A percentile compares a stretch with the other conserved stretches of the same genome.
These are phyloP conservation scores for Xerocomus minutiporus DNA, from an alignment of 1,284 basidiomycete species.

Conservation along the genomic window DNA sequence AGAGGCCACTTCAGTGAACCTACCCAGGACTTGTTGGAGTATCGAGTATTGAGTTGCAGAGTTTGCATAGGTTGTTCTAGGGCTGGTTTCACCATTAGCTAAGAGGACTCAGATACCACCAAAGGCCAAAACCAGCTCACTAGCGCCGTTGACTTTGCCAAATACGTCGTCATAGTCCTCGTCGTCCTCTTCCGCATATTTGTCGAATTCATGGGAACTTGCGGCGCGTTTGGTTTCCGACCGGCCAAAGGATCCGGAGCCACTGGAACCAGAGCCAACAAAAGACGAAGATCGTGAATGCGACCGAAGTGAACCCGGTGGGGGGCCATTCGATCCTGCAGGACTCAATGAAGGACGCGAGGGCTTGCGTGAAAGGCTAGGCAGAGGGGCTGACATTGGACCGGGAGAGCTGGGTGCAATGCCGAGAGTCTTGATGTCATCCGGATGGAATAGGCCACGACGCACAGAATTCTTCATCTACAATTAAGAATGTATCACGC, in stretches of 20 bases:
- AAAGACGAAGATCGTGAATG: slow-evolving; percentile 59
- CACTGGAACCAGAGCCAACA: slow-evolving; percentile 37
- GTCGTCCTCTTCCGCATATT: slow-evolving; percentile 80
- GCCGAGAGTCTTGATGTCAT: slow-evolving; percentile 77
- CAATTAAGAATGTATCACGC: background rate
- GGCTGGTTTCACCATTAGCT: slow-evolving; percentile 34
- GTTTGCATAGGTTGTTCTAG: slow-evolving; percentile 62
- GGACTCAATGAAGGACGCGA: slow-evolving; percentile 47
- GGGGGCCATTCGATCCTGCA: slow-evolving; percentile 25
- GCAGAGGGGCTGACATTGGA: slow-evolving; percentile 62
- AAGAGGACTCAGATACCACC: background rate
- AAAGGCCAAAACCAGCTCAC: slow-evolving; percentile 38
- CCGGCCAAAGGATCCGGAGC: slow-evolving; percentile 56
- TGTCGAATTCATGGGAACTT: slow-evolving; percentile 63
- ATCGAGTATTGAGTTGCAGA: slow-evolving; percentile 74
- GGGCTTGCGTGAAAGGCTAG: slow-evolving; percentile 42
- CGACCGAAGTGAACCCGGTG: slow-evolving; percentile 27
- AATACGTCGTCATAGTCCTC: slow-evolving; percentile 94
- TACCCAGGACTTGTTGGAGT: slow-evolving; percentile 87
- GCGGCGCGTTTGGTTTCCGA: slow-evolving; percentile 52
- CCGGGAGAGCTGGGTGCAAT: slow-evolving; percentile 45
- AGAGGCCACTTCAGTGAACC: slow-evolving; percentile 15
- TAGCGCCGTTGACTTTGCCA: slow-evolving; percentile 61
- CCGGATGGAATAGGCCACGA: slow-evolving; percentile 79
- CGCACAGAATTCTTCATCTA: slow-evolving; percentile 69